Evolutionary conservation across 306 rosid genomes (phyloP).

Genomic region (Vigna angularis): DNA sequence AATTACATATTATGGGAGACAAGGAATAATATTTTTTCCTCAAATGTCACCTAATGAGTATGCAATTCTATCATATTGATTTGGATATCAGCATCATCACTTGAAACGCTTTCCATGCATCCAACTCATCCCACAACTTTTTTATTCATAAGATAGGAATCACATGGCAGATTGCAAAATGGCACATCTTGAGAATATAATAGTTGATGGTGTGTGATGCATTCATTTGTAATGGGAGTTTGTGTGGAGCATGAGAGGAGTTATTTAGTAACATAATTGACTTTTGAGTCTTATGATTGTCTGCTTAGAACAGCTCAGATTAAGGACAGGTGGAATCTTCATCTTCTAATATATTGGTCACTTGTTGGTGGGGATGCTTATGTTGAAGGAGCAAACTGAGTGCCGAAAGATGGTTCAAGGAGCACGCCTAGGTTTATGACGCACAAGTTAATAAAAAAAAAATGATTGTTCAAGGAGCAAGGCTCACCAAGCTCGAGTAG

Average conservation of each 20-base stretch:
- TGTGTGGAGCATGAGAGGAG: conserved; percentile 32
- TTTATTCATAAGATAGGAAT: not conserved
- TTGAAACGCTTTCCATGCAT: not conserved
- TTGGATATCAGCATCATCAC: conserved; percentile 3
- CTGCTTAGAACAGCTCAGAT: conserved; percentile 28
- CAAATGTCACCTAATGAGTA: conserved; percentile 36
- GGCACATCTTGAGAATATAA: conserved; percentile 39
- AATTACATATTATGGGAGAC: conserved; percentile 18
- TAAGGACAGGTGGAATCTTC: conserved; percentile 18
- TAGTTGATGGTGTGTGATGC: not conserved
- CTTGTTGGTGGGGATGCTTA: not conserved
- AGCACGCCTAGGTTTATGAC: too few species aligned
- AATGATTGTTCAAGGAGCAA: not conserved
- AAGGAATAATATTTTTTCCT: conserved; percentile 21
- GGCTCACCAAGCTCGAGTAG: not conserved
- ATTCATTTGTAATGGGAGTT: conserved; percentile 21
- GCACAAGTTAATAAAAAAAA: too few species aligned
- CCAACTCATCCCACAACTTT: conserved; percentile 31
- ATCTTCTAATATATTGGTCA: not conserved
- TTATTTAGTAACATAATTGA: conserved; percentile 6
- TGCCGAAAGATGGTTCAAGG: too few species aligned
- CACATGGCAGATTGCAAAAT: conserved; percentile 20
- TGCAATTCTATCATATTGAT: conserved; percentile 23
- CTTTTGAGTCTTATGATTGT: conserved; percentile 26
- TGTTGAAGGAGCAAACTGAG: too few species aligned